Conservation (phyloP, 2,329 filamentous ascomycete species). For the Hymenoscyphus scutula region DNA sequence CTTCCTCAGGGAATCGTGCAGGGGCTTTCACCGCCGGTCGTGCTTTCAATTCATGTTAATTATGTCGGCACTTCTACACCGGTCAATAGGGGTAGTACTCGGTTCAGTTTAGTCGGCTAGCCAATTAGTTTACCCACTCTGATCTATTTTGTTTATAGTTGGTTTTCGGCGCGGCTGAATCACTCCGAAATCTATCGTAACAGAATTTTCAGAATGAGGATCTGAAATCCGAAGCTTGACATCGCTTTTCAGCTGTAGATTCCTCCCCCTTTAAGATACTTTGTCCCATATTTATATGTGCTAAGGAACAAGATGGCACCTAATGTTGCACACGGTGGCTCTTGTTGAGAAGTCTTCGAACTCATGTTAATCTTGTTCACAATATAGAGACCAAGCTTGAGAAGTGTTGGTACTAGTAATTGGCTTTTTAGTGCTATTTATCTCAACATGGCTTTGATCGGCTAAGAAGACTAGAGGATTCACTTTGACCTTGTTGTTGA, state of each 20-base stretch:
- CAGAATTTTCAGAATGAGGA: neutral
- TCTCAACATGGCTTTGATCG: neutral
- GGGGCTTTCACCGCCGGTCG: neutral
- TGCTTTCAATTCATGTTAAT: neutral
- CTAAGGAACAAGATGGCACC: neutral
- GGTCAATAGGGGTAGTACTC: neutral
- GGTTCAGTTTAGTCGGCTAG: neutral
- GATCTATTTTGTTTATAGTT: neutral
- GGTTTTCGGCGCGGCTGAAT: neutral
- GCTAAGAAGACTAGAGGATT: neutral
- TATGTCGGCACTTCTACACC: neutral
- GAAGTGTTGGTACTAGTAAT: neutral
- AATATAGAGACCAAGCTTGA: neutral
- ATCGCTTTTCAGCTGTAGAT: neutral
- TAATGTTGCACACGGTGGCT: neutral
- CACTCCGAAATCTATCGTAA: neutral
- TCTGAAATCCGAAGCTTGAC: neutral
- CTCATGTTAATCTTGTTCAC: neutral
- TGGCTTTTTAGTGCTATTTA: neutral
- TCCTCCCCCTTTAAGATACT: neutral
- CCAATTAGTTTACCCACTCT: no score
- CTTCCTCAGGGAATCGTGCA: neutral
- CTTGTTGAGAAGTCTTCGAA: neutral
- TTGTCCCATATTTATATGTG: neutral
- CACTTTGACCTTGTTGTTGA: neutral